Percentiles rank a stretch among this genome's conserved stretches.
phyloP scores from a whole-genome alignment of 495 filamentous ascomycete genomes.

The Neurospora discreta region DNA sequence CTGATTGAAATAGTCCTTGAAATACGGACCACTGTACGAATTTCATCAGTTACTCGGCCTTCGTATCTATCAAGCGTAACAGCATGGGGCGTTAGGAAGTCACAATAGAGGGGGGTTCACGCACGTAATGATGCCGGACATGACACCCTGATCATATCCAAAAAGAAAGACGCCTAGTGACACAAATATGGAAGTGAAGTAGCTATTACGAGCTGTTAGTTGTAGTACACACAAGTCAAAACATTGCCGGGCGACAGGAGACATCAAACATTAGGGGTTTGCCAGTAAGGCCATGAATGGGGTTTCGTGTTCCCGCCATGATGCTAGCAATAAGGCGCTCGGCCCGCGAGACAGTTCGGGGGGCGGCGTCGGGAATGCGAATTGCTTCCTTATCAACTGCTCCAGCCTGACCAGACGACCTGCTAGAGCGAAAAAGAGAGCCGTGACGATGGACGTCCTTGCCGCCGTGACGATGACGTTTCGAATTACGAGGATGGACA shows the following conservation, averaged over 20 bases:
- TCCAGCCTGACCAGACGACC: constrained; percentile 21
- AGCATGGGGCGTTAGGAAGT: neutral
- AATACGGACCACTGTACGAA: constrained; percentile 58
- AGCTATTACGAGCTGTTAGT: constrained; percentile 38
- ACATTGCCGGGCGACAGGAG: neutral
- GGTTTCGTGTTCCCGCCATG: constrained; percentile 69
- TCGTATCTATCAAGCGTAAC: neutral
- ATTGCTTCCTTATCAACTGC: constrained; percentile 71
- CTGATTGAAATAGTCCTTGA: constrained; percentile 84
- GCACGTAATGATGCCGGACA: constrained; percentile 98
- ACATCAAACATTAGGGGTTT: constrained; percentile 77
- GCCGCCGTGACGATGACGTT: constrained; percentile 13
- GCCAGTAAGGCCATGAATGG: constrained; percentile 84
- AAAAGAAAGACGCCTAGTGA: constrained; percentile 96
- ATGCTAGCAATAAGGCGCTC: constrained; percentile 64
- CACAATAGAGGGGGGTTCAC: constrained; percentile 20
- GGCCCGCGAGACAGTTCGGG: constrained; percentile 46
- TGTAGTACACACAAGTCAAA: neutral
- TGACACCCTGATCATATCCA: constrained; percentile 97
- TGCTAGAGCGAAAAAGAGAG: constrained; percentile 9
- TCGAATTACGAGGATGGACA: constrained; percentile 30
- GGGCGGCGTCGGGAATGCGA: constrained; percentile 58
- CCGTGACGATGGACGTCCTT: constrained; percentile 39
- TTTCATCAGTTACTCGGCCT: constrained; percentile 11
- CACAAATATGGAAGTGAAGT: constrained; percentile 97